These are phyloP conservation scores for Cicer bijugum DNA, from an alignment of 306 rosid species.

Conservation along the genomic window DNA sequence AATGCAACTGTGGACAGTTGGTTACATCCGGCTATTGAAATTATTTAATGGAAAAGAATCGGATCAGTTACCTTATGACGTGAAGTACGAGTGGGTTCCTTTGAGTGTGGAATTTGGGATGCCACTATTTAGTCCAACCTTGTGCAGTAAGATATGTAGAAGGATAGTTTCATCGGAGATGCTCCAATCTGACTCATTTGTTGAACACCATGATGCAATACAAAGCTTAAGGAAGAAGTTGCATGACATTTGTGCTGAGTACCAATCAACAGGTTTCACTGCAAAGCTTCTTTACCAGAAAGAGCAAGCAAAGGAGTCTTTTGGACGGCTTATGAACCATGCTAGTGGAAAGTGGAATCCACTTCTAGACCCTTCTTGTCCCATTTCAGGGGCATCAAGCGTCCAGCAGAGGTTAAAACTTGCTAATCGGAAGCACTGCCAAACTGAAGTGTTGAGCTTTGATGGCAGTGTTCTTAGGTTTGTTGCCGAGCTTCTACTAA, in stretches of 20 bases:
- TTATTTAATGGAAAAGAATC: constrained; percentile 65
- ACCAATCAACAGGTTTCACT: constrained; percentile 82
- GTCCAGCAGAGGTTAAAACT: constrained; percentile 76
- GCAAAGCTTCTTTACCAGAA: constrained; percentile 89
- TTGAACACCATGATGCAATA: constrained; percentile 84
- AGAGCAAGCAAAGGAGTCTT: constrained; percentile 67
- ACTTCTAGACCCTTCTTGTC: constrained; percentile 79
- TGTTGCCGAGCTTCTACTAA: constrained; percentile 44
- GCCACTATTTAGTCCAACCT: constrained; percentile 84
- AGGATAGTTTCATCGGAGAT: constrained; percentile 81
- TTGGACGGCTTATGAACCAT: constrained; percentile 64
- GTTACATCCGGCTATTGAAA: constrained; percentile 83
- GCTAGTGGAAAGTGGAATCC: constrained; percentile 95
- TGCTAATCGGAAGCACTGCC: constrained; percentile 68
- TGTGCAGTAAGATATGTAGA: constrained; percentile 75
- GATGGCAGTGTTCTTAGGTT: constrained; percentile 91
- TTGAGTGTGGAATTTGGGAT: constrained; percentile 90
- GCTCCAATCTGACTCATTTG: constrained; percentile 75
- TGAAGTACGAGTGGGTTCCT: constrained; percentile 90
- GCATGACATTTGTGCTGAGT: constrained; percentile 77
- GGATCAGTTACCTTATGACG: constrained; percentile 53
- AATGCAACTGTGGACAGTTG: constrained; percentile 79
- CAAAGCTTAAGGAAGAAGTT: constrained; percentile 78
- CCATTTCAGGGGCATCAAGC: constrained; percentile 70
- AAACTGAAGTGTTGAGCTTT: constrained; percentile 86